Evolutionary conservation across 2,329 filamentous ascomycete genomes (phyloP), one percentile per base, ranked within the genome.

Genomic region (Keithomyces neogunnii): DNA sequence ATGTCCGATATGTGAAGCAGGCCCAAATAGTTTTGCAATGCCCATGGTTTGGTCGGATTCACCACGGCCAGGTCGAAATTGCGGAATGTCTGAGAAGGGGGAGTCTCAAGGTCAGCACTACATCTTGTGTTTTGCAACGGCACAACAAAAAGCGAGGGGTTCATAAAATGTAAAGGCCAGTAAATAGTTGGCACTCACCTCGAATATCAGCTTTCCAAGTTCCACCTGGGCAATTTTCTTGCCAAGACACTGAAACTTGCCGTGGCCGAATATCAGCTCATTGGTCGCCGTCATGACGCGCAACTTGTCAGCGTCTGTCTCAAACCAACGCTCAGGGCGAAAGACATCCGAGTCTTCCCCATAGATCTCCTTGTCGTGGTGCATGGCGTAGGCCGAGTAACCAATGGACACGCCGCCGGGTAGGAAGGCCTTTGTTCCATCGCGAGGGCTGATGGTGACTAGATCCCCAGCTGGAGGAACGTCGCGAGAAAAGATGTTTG

Each of bases 191-290:
- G 7, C 40, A 56, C 55, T 5, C 70, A 72, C 68, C 63, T 76
- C 72, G 31, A 73, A 68, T 38, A 71, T 60, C 3, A 63, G 56
- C 55, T 66, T 65, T 35, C 65, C 64, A n/a, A 71, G 13, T 47
- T 72, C 67, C 45, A 72, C 61, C n/a, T 63, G 49, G 0, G 70
- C 69, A n/a, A 71, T 62, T 0, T 62, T 62, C 35, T 65, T 66
- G 0, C 70, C 70, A 0, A 71, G 53, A 30, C 70, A 73, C 33
- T 64, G 59, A 47, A 63, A 70, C 26, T 59, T 60, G 0, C 71
- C 70, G 26, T 66, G 64, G 0, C 68, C 64, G 50, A 72, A 72
- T 0, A 68, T 59, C 4, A 71, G 52, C n/a, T 70, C 67, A 6
- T 66, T 57, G 1, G 63, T 63, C 3, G 60, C 62, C 45, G 66